Evolutionary conservation across 1,139 yeast species (phyloP), one percentile per base, ranked within the genome.

Genomic region (Blastobotrys serpentis): DNA sequence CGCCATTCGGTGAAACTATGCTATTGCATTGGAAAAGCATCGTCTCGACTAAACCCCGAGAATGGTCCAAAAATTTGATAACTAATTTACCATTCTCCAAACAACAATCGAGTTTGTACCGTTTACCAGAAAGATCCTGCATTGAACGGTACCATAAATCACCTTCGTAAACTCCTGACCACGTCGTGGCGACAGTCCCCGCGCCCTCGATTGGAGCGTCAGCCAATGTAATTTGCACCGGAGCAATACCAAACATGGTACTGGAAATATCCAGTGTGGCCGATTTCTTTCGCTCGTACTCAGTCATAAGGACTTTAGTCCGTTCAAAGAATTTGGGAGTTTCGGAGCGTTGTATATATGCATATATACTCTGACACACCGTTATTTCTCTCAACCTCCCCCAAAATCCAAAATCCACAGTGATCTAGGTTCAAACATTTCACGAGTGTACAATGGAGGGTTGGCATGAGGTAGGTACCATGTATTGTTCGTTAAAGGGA

Each of bases 381-480:
- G 44, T 23, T 32, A 29, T 17, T 21, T 14, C 14, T n/a, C 21
- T 18, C 16, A 25, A 33, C 11, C 19, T 7, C 18, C 10, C 32
- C 25, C 18, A 19, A 17, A 16, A 18, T 22, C 42, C 40, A 32
- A 19, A 26, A 29, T n/a, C 14, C 36, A 29, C 21, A 10, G 17
- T 42, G 39, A n/a, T 42, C n/a, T 26, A 8, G 14, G 10, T 8
- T 18, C 43, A 23, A 32, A 16, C 16, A 22, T 17, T 17, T 32
- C 38, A 21, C 36, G 14, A 19, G 22, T 22, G 30, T 21, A 44
- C 36, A 18, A 74, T 74, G 78, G 78, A 74, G 49, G 73, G 75
- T 48, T 74, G 78, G 78, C 66, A 63, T 55, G 74, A 72, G 64
- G 76, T 73, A 63, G 48, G 73, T 60, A 14, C n/a, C n/a, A n/a